Evolutionary conservation across 176 grass and related monocot species (phyloP).

Genomic region (Metroxylon sagu): DNA sequence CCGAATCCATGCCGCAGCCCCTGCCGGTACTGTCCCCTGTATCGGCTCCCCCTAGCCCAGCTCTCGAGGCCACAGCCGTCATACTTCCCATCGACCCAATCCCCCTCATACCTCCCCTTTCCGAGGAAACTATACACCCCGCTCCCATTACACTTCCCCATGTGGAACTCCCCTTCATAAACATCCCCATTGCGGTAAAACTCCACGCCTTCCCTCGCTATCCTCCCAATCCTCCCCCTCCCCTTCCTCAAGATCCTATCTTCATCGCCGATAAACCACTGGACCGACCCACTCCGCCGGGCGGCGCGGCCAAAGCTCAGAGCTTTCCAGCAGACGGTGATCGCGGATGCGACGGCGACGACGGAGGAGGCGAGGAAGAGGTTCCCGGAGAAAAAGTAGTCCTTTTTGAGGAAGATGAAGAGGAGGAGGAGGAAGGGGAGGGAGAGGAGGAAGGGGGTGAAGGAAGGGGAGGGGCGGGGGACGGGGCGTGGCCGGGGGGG

Average conservation of each 20-base stretch:
- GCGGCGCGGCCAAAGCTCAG: background rate
- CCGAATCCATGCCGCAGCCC: slow-evolving; percentile 15
- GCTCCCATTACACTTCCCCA: slow-evolving; percentile 7
- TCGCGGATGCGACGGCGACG: background rate
- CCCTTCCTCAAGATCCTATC: background rate
- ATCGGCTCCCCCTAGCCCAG: slow-evolving; percentile 17
- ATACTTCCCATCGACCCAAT: slow-evolving; percentile 17
- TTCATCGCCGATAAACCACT: slow-evolving; percentile 14
- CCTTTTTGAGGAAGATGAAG: background rate
- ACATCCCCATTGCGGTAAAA: slow-evolving; percentile 13
- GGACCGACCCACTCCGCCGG: background rate
- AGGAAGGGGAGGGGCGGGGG: background rate
- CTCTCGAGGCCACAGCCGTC: slow-evolving; percentile 13
- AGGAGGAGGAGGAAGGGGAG: slow-evolving; percentile 2
- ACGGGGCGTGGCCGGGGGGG: background rate
- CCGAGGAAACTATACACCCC: slow-evolving; percentile 9
- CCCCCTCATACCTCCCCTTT: slow-evolving; percentile 13
- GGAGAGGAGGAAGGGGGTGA: background rate
- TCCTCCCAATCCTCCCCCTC: background rate
- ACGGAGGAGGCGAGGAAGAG: slow-evolving; percentile 1
- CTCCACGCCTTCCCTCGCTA: background rate
- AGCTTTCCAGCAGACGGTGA: background rate
- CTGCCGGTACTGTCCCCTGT: slow-evolving; percentile 14
- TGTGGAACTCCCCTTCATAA: slow-evolving; percentile 11
- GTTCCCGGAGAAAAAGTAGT: background rate